A percentile compares a stretch with the other conserved stretches of the same genome.
Conservation (phyloP, 2,329 filamentous ascomycete genomes). For the Verruconis gallopava region DNA sequence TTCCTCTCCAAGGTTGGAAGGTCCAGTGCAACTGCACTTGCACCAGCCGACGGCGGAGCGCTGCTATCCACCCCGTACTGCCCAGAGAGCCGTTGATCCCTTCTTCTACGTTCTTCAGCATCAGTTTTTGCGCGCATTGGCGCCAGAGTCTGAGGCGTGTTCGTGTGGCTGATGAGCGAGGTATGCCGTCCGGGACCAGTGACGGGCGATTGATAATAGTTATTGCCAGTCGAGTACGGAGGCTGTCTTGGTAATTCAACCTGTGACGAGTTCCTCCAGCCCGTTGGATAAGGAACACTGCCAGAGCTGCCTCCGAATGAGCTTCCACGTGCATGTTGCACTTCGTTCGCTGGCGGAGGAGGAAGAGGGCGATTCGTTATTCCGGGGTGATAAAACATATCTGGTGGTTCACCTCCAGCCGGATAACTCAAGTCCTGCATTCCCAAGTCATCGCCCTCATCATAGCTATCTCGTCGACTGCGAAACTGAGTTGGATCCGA, state of each 20-base stretch:
- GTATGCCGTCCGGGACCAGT: slow-evolving; percentile 21
- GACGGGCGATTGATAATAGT: slow-evolving; percentile 2
- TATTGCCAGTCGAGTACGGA: slow-evolving; percentile 3
- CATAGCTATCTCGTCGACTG: slow-evolving; percentile 65
- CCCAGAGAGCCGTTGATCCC: slow-evolving; percentile 16
- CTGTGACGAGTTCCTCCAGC: slow-evolving; percentile 5
- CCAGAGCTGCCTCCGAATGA: slow-evolving; percentile 19
- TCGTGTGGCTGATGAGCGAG: slow-evolving; percentile 71
- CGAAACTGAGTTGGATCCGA: slow-evolving; percentile 52
- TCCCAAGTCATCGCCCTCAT: slow-evolving; percentile 71
- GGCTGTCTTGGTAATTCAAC: slow-evolving; percentile 7
- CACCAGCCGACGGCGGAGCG: slow-evolving; percentile 39
- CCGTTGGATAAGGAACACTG: slow-evolving; percentile 42
- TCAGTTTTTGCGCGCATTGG: slow-evolving; percentile 93
- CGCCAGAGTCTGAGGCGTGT: slow-evolving; percentile 62
- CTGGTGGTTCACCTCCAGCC: slow-evolving; percentile 52
- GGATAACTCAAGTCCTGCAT: slow-evolving; percentile 30
- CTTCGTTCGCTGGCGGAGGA: slow-evolving; percentile 48
- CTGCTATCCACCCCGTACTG: slow-evolving; percentile 27
- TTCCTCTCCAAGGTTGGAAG: slow-evolving; percentile 68
- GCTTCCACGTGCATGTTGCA: background rate
- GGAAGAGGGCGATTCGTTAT: slow-evolving; percentile 49
- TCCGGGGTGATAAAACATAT: slow-evolving; percentile 88
- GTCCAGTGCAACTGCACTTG: slow-evolving; percentile 54
- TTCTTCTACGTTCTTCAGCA: slow-evolving; percentile 52